These are phyloP conservation scores for Penicillium sp. DNA, from an alignment of 2,329 filamentous ascomycete genomes.

Conservation along the genomic window DNA sequence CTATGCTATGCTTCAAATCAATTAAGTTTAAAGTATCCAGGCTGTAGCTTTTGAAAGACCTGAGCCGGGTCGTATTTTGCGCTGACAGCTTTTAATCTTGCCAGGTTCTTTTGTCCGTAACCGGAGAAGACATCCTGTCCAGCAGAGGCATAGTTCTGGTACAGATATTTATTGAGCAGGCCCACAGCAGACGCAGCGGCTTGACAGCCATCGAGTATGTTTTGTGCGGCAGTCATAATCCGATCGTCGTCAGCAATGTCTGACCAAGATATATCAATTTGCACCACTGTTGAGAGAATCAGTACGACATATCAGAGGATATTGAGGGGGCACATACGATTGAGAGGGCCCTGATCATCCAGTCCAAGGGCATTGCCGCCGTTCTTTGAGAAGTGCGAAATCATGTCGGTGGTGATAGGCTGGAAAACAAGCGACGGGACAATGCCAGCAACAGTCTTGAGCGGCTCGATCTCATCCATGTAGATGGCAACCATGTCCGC, in stretches of 20 bases:
- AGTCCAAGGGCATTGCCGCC: slow-evolving; percentile 41
- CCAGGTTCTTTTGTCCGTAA: slow-evolving; percentile 43
- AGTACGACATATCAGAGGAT: not conserved
- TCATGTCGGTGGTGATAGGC: slow-evolving; percentile 32
- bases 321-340: not conserved
- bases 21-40: slow-evolving; percentile 48
- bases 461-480: slow-evolving; percentile 1
- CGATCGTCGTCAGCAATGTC: not conserved
- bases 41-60: slow-evolving; percentile 44
- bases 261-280: slow-evolving; percentile 1
- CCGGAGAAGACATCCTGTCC: slow-evolving; percentile 45
- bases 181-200: not conserved
- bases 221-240: slow-evolving; percentile 1
- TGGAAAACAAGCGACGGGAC: slow-evolving; percentile 33
- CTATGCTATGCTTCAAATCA: not conserved
- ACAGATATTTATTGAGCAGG: slow-evolving; percentile 33
- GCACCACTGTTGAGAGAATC: not conserved
- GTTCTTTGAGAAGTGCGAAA: slow-evolving; percentile 30
- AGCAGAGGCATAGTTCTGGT: slow-evolving; percentile 51
- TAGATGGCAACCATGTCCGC: not conserved
- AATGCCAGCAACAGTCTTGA: not conserved
- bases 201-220: not conserved
- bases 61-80: slow-evolving; percentile 42
- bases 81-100: slow-evolving; percentile 33
- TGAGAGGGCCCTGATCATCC: slow-evolving; percentile 6